Percentiles rank a stretch among this genome's conserved stretches.
These are phyloP conservation scores for Emericellopsis atlantica DNA, from an alignment of 2,329 filamentous ascomycete genomes.

Conservation along the genomic window DNA sequence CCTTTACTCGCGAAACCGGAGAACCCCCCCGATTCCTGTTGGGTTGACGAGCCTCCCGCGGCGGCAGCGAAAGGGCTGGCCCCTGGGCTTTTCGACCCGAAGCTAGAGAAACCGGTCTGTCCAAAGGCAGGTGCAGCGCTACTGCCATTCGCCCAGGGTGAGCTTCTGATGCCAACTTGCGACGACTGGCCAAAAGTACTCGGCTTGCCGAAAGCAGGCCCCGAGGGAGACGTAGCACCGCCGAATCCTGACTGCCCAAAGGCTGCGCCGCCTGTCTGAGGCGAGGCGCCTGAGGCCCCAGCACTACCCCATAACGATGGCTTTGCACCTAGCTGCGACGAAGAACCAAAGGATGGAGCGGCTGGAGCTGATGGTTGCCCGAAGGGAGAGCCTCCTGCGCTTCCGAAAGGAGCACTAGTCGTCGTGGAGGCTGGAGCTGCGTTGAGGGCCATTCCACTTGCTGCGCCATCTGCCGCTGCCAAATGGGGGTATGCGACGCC, in stretches of 20 bases:
- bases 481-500: conserved; percentile 64
- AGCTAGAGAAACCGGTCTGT: conserved; percentile 34
- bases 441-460: conserved; percentile 14
- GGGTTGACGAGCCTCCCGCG: background rate
- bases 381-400: conserved; percentile 23
- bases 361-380: conserved; percentile 22
- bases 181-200: conserved; percentile 40
- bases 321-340: conserved; percentile 35
- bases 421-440: conserved; percentile 13
- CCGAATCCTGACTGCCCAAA: conserved; percentile 36
- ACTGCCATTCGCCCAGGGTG: conserved; percentile 35
- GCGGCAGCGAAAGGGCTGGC: background rate
- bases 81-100: conserved; percentile 17
- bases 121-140: conserved; percentile 36
- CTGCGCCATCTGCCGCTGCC: conserved; percentile 27
- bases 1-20: conserved; percentile 39
- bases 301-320: conserved; percentile 36
- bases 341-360: conserved; percentile 31
- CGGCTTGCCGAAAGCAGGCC: conserved; percentile 36
- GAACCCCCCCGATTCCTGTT: conserved; percentile 28
- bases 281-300: conserved; percentile 13
- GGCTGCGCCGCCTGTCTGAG: conserved; percentile 19
- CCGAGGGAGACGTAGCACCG: conserved; percentile 17
- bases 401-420: conserved; percentile 17
- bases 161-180: conserved; percentile 31